These are phyloP conservation scores for Trichoderma pleuroti DNA, from an alignment of 2,329 filamentous ascomycete species.

Conservation along the genomic window DNA sequence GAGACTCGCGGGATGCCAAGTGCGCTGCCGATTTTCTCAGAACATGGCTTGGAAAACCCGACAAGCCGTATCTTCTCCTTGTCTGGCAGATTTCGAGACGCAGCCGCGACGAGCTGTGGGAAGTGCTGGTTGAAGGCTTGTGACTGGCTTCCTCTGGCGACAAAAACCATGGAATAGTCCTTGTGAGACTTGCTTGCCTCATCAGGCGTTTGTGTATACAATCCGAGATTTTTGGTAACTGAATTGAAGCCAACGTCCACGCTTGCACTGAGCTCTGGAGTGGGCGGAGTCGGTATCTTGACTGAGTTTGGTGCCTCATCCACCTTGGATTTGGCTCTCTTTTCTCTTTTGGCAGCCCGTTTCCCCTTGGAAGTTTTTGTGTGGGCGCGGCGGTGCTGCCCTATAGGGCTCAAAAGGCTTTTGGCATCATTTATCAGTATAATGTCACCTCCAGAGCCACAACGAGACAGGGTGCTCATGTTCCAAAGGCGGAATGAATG, in stretches of 20 bases:
- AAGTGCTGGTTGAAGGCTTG: conserved; percentile 58
- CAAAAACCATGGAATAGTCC: conserved; percentile 53
- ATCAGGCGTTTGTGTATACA: conserved; percentile 28
- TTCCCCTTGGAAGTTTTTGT: conserved; percentile 59
- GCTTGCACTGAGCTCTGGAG: conserved; percentile 52
- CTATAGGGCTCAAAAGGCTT: conserved; percentile 65
- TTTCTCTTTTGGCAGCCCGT: conserved; percentile 49
- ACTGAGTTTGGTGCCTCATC: background rate
- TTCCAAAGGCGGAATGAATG: background rate
- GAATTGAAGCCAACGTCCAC: conserved; percentile 63
- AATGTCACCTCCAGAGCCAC: background rate
- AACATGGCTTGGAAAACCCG: conserved; percentile 58
- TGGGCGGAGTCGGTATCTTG: conserved; percentile 31
- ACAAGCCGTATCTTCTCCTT: conserved; percentile 53
- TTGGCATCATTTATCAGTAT: background rate
- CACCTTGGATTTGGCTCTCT: conserved; percentile 23
- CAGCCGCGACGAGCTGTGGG: conserved; percentile 50
- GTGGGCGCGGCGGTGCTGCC: conserved; percentile 55
- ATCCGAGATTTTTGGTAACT: conserved; percentile 58
- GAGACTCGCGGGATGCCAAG: conserved; percentile 63
- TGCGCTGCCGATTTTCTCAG: conserved; percentile 52
- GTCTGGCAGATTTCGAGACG: conserved; percentile 42
- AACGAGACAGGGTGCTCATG: too few relatives aligned
- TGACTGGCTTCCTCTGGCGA: conserved; percentile 55
- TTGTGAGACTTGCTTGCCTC: background rate